phyloP scores from a whole-genome alignment of 2,329 filamentous ascomycete species.

The Purpureocillium takamizusanense region DNA sequence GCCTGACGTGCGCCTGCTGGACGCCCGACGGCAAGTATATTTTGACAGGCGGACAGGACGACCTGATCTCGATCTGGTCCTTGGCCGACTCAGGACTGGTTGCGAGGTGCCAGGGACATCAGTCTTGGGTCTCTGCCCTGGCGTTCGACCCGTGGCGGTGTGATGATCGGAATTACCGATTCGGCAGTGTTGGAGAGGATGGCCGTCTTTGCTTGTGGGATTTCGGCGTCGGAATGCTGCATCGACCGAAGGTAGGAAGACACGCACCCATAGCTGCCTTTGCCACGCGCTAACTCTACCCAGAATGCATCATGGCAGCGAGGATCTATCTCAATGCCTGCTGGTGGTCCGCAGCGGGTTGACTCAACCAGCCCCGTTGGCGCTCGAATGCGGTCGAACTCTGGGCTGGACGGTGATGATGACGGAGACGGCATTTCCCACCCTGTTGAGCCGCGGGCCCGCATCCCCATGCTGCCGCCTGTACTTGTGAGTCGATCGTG shows the following conservation, averaged over 20 bases:
- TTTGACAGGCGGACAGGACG: constrained; percentile 90
- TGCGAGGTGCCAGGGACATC: constrained; percentile 87
- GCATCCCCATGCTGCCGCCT: constrained; percentile 79
- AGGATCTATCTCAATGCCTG: constrained; percentile 43
- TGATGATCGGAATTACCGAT: constrained; percentile 89
- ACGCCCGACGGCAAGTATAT: constrained; percentile 95
- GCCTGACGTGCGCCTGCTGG: constrained; percentile 90
- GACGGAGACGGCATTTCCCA: constrained; percentile 60
- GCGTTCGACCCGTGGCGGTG: constrained; percentile 97
- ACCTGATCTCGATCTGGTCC: constrained; percentile 93
- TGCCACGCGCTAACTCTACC: not conserved
- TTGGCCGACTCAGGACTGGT: constrained; percentile 75
- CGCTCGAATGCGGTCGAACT: constrained; percentile 59
- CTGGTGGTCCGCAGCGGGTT: constrained; percentile 39
- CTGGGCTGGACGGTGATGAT: constrained; percentile 47
- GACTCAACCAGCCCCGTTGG: constrained; percentile 54
- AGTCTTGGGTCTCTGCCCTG: constrained; percentile 89
- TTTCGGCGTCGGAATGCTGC: constrained; percentile 94
- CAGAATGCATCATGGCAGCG: constrained; percentile 28
- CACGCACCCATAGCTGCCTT: not conserved
- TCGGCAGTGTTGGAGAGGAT: constrained; percentile 93
- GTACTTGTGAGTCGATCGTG: constrained; percentile 58
- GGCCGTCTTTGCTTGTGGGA: constrained; percentile 89
- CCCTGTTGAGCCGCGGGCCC: constrained; percentile 73
- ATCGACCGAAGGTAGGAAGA: constrained; percentile 58